Evolutionary conservation across 2,329 filamentous ascomycete species (phyloP), one percentile per base, ranked within the genome.

Genomic region (Aspergillus udagawae): DNA sequence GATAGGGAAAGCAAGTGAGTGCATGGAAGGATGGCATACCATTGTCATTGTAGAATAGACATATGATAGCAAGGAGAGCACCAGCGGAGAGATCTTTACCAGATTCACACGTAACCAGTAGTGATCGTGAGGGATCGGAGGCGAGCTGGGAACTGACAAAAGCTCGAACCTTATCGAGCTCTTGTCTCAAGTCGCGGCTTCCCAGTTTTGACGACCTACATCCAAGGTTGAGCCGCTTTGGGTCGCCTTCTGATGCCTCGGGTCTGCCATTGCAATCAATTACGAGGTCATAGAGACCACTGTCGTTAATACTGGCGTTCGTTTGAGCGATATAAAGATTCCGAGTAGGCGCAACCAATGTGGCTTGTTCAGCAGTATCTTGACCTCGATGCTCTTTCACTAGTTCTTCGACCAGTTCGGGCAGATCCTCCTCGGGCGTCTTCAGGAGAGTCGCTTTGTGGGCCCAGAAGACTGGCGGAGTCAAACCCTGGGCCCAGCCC

Each of bases 401-500:
- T 35, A 85, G 64, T 28, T 69, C 60, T n/a, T 67, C 67, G 54
- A 87, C 85, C 5, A 84, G 55, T 10, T 62, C 67, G 0, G 82
- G 80, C 5, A 88, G 73, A 2, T 91, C 85, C 9, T 84, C 81
- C 67, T 97, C 92, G 0, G 82, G 67, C 0, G 87, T 82, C 0
- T 72, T 72, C 21, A 95, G 77, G 10, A 97, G 77, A 5, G 69
- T 42, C 0, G 83, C 77, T 45, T 77, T 78, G 64, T 96, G 80
- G 2, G 73, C 74, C 94, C 94, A 99, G 75, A 96, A 99, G 0
- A 93, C 61, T 0, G 78, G 71, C 0, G 93, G 85, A 0, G 90
- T 94, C 17, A 97, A 82, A 0, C 91, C 91, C 53, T 83, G 78
- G 1, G 92, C 88, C 94, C 94, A 99, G 64, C 90, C 91, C 78